Evolutionary conservation across 2,329 filamentous ascomycete species (phyloP).

Genomic region (Penicillium sumatraense): DNA sequence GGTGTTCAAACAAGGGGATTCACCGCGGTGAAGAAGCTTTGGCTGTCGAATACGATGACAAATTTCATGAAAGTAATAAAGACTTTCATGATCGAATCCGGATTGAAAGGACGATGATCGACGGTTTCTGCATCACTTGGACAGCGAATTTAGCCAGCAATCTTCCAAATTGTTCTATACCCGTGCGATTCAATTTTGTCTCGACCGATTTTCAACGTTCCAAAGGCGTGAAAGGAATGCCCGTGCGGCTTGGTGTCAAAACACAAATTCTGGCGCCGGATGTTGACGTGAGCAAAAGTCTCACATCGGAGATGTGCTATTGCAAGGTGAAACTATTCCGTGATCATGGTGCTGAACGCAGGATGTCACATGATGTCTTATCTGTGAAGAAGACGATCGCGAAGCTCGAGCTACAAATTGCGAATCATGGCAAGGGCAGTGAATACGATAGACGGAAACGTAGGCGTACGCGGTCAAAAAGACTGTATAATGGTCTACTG

Average conservation of each 20-base stretch:
- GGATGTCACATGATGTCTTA: constrained; percentile 85
- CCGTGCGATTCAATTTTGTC: constrained; percentile 92
- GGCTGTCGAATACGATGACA: constrained; percentile 84
- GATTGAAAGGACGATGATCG: constrained; percentile 73
- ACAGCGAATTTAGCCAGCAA: constrained; percentile 67
- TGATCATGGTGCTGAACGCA: constrained; percentile 89
- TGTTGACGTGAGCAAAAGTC: not conserved
- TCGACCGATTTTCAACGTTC: constrained; percentile 97
- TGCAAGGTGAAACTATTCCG: constrained; percentile 95
- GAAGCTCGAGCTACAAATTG: constrained; percentile 70
- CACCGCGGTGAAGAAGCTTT: constrained; percentile 87
- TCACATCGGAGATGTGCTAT: constrained; percentile 73
- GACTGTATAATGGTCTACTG: constrained; percentile 31
- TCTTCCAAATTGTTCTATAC: constrained; percentile 73
- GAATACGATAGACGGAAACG: constrained; percentile 39
- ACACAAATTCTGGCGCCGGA: constrained; percentile 64
- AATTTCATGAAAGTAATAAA: constrained; percentile 47
- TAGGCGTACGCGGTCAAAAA: constrained; percentile 25
- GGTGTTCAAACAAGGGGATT: constrained; percentile 87
- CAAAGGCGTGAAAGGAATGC: constrained; percentile 96
- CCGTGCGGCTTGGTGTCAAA: constrained; percentile 86
- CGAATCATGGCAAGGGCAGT: constrained; percentile 58
- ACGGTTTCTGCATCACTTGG: constrained; percentile 90
- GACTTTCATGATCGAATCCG: constrained; percentile 65
- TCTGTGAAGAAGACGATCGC: constrained; percentile 94